Evolutionary conservation across 1,139 yeast species (phyloP), one percentile per base, ranked within the genome.

Genomic region (Saccharomyces hybrid): DNA sequence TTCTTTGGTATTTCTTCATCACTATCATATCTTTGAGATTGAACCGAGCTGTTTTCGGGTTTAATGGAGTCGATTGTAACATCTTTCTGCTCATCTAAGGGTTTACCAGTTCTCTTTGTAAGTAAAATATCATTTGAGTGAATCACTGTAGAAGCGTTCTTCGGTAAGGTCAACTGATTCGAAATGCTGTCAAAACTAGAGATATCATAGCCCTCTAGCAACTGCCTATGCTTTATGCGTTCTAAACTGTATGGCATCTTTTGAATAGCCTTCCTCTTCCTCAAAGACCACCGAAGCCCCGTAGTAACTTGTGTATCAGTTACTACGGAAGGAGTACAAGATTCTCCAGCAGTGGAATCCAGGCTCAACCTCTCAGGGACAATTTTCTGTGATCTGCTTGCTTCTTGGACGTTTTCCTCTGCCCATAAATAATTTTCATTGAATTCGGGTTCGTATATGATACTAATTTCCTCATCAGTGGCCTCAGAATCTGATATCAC

Each of bases 161-260:
- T 25, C 32, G 60, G 54, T 26, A 55, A 52, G 8, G 46, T 28
- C 5, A 59, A 51, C 5, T 53, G 48, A 29, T 60, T 55, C 5
- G 60, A 58, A 8, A 55, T 53, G n/a, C 38, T 11, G 7, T 60
- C 61, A 55, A 58, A 60, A 9, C 51, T 50, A 4, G 48, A 55
- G 1, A 66, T 57, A 51, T 66, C 69, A 52, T 56, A 62, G 0
- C 71, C 71, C 54, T 64, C 59, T 46, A 68, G 42, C 13, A 63
- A 51, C 38, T 66, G 68, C 47, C 61, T 61, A 51, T 68, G 70
- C 51, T 59, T 64, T 25, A 68, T 57, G 46, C 69, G 60, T 46
- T 68, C 72, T 41, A 68, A 52, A 56, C 70, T 68, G 50, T 68
- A 68, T 2, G 71, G 71, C 62, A 64, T 61, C 52, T 62, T 65